Percentiles rank a stretch among this genome's conserved stretches.
Evolutionary conservation across 2,329 filamentous ascomycete genomes (phyloP).

Genomic region (Stachybotrys echinatus): DNA sequence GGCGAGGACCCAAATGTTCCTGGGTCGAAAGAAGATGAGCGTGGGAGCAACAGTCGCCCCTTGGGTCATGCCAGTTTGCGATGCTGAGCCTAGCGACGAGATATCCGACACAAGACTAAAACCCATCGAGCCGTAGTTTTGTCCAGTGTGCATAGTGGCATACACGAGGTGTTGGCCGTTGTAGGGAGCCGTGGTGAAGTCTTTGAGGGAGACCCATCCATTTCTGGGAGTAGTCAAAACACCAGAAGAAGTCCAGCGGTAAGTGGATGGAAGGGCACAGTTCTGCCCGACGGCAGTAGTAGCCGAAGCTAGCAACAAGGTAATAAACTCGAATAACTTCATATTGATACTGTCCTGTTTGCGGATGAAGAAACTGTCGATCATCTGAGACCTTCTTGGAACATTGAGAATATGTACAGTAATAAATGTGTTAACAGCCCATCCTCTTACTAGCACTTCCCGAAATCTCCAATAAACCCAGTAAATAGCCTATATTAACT

Average conservation of each 20-base stretch:
- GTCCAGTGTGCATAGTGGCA: conserved; percentile 38
- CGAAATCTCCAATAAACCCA: too few species aligned
- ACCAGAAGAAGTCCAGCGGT: neutral
- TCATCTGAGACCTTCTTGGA: neutral
- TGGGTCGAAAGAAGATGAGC: conserved; percentile 56
- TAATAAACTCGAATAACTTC: neutral
- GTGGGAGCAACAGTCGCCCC: conserved; percentile 50
- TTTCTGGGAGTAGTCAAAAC: neutral
- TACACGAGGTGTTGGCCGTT: conserved; percentile 57
- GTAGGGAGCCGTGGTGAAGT: conserved; percentile 51
- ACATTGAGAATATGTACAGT: neutral
- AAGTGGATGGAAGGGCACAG: conserved; percentile 1
- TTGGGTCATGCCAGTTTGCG: conserved; percentile 44
- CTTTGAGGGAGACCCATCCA: conserved; percentile 38
- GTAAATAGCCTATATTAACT: neutral
- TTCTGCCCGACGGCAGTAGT: neutral
- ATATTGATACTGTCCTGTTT: neutral
- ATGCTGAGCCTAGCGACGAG: conserved; percentile 42
- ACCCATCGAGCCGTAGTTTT: conserved; percentile 51
- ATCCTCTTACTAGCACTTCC: neutral
- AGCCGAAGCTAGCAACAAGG: conserved; percentile 1
- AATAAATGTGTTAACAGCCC: neutral
- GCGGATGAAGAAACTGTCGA: neutral
- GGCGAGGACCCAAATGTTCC: conserved; percentile 54
- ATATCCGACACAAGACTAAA: conserved; percentile 50